Conservation (phyloP, 2,329 filamentous ascomycete genomes). For the Colletotrichum karsti region DNA sequence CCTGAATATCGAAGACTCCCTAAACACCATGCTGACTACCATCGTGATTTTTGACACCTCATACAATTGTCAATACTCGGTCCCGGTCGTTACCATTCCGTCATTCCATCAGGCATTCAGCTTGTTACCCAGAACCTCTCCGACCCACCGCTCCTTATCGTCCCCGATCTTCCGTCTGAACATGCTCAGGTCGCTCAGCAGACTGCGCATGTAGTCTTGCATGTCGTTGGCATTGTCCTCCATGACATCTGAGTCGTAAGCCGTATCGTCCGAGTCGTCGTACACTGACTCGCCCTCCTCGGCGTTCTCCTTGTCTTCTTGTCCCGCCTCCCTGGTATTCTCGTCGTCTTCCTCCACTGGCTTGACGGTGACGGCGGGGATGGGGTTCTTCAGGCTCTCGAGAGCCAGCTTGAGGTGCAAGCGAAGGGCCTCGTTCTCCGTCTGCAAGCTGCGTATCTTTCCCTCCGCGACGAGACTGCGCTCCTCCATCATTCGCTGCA, state of each 20-base stretch:
- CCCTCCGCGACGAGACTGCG: constrained; percentile 87
- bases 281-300: constrained; percentile 60
- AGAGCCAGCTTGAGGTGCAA: constrained; percentile 89
- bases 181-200: constrained; percentile 81
- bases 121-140: constrained; percentile 59
- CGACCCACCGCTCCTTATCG: constrained; percentile 78
- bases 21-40: constrained; percentile 30
- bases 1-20: constrained; percentile 24
- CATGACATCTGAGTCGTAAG: constrained; percentile 51
- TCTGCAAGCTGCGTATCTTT: constrained; percentile 90
- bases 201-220: constrained; percentile 85
- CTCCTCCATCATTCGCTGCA: constrained; percentile 98
- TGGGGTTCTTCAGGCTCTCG: constrained; percentile 89
- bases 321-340: constrained; percentile 19
- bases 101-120: constrained; percentile 45
- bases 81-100: background rate
- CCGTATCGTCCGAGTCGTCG: constrained; percentile 53
- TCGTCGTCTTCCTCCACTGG: constrained; percentile 8
- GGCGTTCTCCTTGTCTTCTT: constrained; percentile 62
- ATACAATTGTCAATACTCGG: background rate
- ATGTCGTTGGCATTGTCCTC: constrained; percentile 69
- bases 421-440: constrained; percentile 88
- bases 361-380: constrained; percentile 65
- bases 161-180: constrained; percentile 89
- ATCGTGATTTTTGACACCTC: constrained; percentile 12